phyloP scores from a whole-genome alignment of 2,329 filamentous ascomycete species.

The Cadophora gregata region DNA sequence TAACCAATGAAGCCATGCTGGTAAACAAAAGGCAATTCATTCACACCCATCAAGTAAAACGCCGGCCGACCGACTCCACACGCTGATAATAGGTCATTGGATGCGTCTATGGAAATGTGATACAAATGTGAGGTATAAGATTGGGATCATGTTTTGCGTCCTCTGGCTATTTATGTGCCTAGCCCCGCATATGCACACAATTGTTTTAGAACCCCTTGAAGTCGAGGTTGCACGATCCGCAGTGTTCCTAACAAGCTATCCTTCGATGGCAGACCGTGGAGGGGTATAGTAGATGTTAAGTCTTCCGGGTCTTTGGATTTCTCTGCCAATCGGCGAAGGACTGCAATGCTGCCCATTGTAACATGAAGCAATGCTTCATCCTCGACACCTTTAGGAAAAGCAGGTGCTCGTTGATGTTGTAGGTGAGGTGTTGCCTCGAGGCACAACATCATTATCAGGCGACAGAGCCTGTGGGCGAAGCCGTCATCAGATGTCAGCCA shows the following conservation, averaged over 20 bases:
- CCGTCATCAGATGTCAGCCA: constrained; percentile 88
- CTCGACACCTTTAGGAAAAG: constrained; percentile 42
- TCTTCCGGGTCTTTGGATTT: constrained; percentile 67
- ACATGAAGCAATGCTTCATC: constrained; percentile 53
- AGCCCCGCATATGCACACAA: constrained; percentile 68
- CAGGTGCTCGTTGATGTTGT: constrained; percentile 46
- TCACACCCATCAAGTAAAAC: constrained; percentile 30
- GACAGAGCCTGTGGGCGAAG: constrained; percentile 80
- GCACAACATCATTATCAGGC: constrained; percentile 75
- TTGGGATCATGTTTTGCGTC: constrained; percentile 27
- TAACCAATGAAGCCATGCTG: constrained; percentile 32
- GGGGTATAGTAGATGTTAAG: constrained; percentile 57
- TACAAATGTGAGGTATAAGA: constrained; percentile 37
- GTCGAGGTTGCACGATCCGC: constrained; percentile 66
- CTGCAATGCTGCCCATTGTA: constrained; percentile 68
- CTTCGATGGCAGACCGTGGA: constrained; percentile 67
- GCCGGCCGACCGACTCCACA: constrained; percentile 39
- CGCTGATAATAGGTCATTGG: constrained; percentile 38
- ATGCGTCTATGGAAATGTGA: constrained; percentile 44
- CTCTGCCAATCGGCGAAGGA: constrained; percentile 72
- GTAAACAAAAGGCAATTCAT: constrained; percentile 28
- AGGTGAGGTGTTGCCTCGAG: constrained; percentile 58
- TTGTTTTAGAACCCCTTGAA: constrained; percentile 71
- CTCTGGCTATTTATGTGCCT: constrained; percentile 45
- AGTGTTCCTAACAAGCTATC: constrained; percentile 72